Conservation (phyloP, 345 rosid species). For the Litchi chinensis region DNA sequence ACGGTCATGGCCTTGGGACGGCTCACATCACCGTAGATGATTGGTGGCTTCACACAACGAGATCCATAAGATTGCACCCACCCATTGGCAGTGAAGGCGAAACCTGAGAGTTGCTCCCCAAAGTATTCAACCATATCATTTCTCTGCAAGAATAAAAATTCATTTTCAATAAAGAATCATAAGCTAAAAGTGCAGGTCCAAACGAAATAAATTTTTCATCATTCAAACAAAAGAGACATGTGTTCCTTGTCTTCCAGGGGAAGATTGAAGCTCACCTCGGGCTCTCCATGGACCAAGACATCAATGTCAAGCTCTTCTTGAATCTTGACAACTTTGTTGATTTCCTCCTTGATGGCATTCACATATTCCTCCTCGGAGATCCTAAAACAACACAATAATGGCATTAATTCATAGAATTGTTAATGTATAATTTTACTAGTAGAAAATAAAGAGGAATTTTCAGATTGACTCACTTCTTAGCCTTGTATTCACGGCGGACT, state of each 20-base stretch:
- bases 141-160: slow-evolving; percentile 53
- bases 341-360: slow-evolving; percentile 90
- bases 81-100: slow-evolving; percentile 90
- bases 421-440: background rate
- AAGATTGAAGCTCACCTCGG: slow-evolving; percentile 65
- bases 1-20: slow-evolving; percentile 98
- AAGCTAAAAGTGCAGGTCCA: background rate
- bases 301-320: slow-evolving; percentile 96
- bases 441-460: background rate
- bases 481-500: slow-evolving; percentile 98
- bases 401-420: slow-evolving; percentile 15
- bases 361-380: slow-evolving; percentile 92
- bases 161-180: background rate
- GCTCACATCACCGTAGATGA: slow-evolving; percentile 98
- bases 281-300: slow-evolving; percentile 98
- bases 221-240: background rate
- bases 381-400: slow-evolving; percentile 39
- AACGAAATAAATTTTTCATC: background rate
- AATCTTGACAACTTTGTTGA: slow-evolving; percentile 82
- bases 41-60: slow-evolving; percentile 97
- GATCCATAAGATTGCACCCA: slow-evolving; percentile 99
- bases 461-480: slow-evolving; percentile 69
- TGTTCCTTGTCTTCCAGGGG: slow-evolving; percentile 6
- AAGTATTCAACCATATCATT: slow-evolving; percentile 99
- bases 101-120: slow-evolving; percentile 94